Base-by-base conservation (phyloP, 1,139 yeast genomes). In the Pneumocystis jirovecii region DNA sequence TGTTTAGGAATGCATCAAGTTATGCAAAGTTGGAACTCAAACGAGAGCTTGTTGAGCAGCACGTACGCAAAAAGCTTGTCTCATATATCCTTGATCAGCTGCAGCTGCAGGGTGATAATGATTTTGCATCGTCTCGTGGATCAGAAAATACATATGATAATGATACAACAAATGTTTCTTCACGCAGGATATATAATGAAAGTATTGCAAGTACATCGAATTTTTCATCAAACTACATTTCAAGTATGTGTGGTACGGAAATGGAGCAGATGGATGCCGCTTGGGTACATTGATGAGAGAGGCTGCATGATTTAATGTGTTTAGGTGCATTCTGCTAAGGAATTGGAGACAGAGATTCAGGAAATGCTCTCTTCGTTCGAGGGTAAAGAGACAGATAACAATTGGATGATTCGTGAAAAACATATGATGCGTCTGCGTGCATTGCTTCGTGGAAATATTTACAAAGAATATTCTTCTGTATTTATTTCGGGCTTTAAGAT, bases 381-480 rank as follows among this genome's bases (percentile, higher is more conserved):
- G n/a, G 86, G 85, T 1, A 89, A 86, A 71, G 98, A 95, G 74
- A 86, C 96, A 0, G 98, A 95, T 72, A 81, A 80, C 68, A 93
- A 93, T 72, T 93, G 99, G 99, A 76, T 79, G 35, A 71, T 73
- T 0, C 80, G 99, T 71, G 97, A 91, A 71, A 80, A 81, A 66
- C 78, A 77, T 66, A 81, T 90, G 1, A 71, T 81, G 1, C 80
- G 79, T 64, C 72, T 89, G 57, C 79, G 97, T 66, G 78, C 81
- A 1, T 72, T 87, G 1, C 70, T 89, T 1, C 77, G 90, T 60
- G 91, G 91, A 1, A 83, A 85, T 71, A 75, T 79, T 0, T 73
- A 76, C 12, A 65, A 66, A 0, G 79, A 79, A 0, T 81, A 74
- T 68, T 77, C 78, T 0, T 78, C 77, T 0, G 82, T 79, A 4